phyloP scores from a whole-genome alignment of 306 rosid species.

The Vigna radiata region DNA sequence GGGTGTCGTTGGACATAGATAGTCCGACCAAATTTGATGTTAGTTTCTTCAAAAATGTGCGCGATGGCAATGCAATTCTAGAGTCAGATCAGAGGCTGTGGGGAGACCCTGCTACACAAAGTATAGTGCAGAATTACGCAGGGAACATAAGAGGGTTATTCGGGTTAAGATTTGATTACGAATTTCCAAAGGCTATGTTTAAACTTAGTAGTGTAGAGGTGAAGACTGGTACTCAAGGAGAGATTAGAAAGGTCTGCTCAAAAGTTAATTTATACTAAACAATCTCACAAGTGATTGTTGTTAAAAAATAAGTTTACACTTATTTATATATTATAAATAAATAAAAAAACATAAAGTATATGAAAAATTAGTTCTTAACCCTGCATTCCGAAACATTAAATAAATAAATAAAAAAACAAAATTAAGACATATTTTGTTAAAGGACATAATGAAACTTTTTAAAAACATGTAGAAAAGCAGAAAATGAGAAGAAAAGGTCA shows the following conservation, averaged over 20 bases:
- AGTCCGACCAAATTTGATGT: slow-evolving; percentile 60
- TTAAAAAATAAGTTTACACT: too few relatives aligned
- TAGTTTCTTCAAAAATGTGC: slow-evolving; percentile 67
- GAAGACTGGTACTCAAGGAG: slow-evolving; percentile 67
- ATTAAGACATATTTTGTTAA: too few relatives aligned
- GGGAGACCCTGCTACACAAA: slow-evolving; percentile 52
- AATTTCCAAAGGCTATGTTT: slow-evolving; percentile 71
- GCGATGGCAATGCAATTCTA: slow-evolving; percentile 63
- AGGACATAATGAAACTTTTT: too few relatives aligned
- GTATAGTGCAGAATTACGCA: slow-evolving; percentile 60
- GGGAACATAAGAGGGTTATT: slow-evolving; percentile 61
- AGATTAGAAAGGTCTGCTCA: slow-evolving; percentile 63
- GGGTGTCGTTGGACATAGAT: slow-evolving; percentile 54
- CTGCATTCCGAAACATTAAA: too few relatives aligned
- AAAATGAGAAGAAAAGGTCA: too few relatives aligned
- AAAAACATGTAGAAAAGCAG: too few relatives aligned
- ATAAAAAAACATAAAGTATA: too few relatives aligned
- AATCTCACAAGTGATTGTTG: too few relatives aligned
- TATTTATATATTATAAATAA: too few relatives aligned
- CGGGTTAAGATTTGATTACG: slow-evolving; percentile 59
- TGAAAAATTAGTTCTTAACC: too few relatives aligned
- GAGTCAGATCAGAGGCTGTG: slow-evolving; percentile 80
- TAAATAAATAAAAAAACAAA: too few relatives aligned
- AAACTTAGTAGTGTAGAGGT: slow-evolving; percentile 70
- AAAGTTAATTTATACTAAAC: slow-evolving; percentile 51